A percentile compares a stretch with the other conserved stretches of the same genome.
phyloP scores from a whole-genome alignment of 2,329 filamentous ascomycete species.

The Drechslerella dactyloides region DNA sequence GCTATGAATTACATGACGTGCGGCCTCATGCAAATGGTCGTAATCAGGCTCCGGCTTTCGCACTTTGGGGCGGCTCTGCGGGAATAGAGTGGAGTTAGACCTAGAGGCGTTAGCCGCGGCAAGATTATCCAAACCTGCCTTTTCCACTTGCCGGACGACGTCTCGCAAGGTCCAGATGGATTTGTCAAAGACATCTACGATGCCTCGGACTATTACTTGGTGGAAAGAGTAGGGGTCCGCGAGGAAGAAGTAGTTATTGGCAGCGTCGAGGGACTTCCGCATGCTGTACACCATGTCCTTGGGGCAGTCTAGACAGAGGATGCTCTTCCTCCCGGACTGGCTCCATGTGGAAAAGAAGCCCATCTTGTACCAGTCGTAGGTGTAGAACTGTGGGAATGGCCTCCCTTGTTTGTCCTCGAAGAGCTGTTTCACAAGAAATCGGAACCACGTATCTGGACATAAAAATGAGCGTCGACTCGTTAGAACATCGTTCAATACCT shows the following conservation, averaged over 20 bases:
- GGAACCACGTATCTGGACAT: constrained; percentile 40
- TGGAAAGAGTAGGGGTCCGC: constrained; percentile 43
- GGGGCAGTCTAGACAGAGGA: constrained; percentile 38
- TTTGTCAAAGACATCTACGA: constrained; percentile 38
- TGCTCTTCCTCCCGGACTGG: constrained; percentile 23
- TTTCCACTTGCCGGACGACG: constrained; percentile 39
- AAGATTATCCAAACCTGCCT: constrained; percentile 35
- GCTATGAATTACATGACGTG: constrained; percentile 42
- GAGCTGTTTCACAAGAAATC: constrained; percentile 34
- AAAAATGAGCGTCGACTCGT: not conserved
- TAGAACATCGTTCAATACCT: not conserved
- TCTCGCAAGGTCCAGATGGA: constrained; percentile 41
- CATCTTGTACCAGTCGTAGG: constrained; percentile 34
- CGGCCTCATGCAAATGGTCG: constrained; percentile 38
- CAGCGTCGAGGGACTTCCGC: constrained; percentile 9
- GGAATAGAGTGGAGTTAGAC: constrained; percentile 26
- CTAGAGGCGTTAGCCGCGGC: not conserved
- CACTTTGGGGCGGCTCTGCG: constrained; percentile 22
- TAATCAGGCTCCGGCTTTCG: constrained; percentile 22
- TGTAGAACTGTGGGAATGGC: constrained; percentile 11
- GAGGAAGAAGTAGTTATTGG: constrained; percentile 20
- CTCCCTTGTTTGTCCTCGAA: not conserved
- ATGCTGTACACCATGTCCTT: constrained; percentile 12
- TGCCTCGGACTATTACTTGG: constrained; percentile 24
- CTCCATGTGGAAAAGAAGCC: constrained; percentile 44